phyloP scores from a whole-genome alignment of 345 rosid species.

The Toxicodendron radicans region DNA sequence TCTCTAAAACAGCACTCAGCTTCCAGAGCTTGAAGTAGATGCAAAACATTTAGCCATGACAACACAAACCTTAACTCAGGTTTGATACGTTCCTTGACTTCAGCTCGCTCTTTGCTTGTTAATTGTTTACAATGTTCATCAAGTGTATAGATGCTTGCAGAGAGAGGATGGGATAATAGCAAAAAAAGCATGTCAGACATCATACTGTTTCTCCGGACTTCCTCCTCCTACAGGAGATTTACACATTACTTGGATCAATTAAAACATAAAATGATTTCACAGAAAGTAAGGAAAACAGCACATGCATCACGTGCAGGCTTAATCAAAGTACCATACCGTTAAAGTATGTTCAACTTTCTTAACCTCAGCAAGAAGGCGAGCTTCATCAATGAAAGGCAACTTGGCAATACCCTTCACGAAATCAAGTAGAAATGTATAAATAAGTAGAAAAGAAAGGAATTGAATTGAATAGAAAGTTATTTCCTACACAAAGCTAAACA shows the following conservation, averaged over 20 bases:
- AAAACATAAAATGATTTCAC: conserved; percentile 6
- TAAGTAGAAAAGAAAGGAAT: background rate
- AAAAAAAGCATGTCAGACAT: conserved; percentile 83
- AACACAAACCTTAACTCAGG: conserved; percentile 77
- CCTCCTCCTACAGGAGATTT: conserved; percentile 59
- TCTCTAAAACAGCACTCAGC: background rate
- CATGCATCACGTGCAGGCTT: background rate
- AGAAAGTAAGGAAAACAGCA: background rate
- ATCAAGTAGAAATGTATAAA: conserved; percentile 7
- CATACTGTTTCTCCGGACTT: conserved; percentile 75
- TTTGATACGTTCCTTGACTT: conserved; percentile 50
- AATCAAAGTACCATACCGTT: conserved; percentile 48
- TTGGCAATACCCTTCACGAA: conserved; percentile 70
- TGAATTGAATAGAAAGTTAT: background rate
- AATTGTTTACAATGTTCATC: conserved; percentile 56
- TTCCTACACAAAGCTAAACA: background rate
- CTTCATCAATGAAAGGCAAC: conserved; percentile 90
- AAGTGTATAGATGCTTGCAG: conserved; percentile 71
- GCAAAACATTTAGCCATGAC: background rate
- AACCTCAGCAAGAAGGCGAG: conserved; percentile 78
- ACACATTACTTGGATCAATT: background rate
- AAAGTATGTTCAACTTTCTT: conserved; percentile 59
- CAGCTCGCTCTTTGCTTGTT: conserved; percentile 41
- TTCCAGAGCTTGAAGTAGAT: background rate
- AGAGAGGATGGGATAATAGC: conserved; percentile 66